Percentiles rank a stretch among this genome's conserved stretches.
Evolutionary conservation across 169 alveolate species (phyloP).

Genomic region (Eimeria brunetti): DNA sequence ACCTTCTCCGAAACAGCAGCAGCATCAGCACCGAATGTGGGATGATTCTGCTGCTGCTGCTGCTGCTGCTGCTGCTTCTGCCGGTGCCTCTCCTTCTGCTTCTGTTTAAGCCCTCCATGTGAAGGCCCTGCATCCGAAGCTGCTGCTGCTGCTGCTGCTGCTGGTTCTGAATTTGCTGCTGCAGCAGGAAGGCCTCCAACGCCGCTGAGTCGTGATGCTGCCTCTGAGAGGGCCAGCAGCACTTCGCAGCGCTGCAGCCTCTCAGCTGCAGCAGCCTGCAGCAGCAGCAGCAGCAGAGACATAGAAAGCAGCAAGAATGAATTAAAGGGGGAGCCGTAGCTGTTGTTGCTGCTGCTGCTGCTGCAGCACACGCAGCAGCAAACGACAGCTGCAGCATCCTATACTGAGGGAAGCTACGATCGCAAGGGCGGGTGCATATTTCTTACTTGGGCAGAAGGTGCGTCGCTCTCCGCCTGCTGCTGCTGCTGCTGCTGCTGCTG

Average conservation of each 20-base stretch:
- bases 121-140: not conserved
- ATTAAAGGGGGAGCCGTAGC: not conserved
- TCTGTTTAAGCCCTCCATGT: not conserved
- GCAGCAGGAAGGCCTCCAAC: not conserved
- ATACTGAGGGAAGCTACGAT: not conserved
- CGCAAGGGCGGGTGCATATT: not conserved
- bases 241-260: conserved; percentile 53
- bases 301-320: not conserved
- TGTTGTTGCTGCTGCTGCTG: not conserved
- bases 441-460: conserved; percentile 8
- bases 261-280: conserved; percentile 42
- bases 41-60: not conserved
- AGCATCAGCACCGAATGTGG: not conserved
- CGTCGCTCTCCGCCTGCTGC: conserved; percentile 66
- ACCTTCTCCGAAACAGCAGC: not conserved
- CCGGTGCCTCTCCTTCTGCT: not conserved
- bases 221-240: conserved; percentile 37
- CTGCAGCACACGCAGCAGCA: not conserved
- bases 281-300: conserved; percentile 4
- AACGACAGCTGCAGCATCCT: not conserved
- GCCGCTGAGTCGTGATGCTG: conserved; percentile 1
- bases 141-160: conserved; percentile 28
- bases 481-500: conserved; percentile 63
- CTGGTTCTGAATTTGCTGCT: not conserved
- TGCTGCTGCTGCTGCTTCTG: conserved; percentile 5